Evolutionary conservation across 306 rosid species (phyloP), one percentile per base, ranked within the genome.

Genomic region (Cucurbita maxima): DNA sequence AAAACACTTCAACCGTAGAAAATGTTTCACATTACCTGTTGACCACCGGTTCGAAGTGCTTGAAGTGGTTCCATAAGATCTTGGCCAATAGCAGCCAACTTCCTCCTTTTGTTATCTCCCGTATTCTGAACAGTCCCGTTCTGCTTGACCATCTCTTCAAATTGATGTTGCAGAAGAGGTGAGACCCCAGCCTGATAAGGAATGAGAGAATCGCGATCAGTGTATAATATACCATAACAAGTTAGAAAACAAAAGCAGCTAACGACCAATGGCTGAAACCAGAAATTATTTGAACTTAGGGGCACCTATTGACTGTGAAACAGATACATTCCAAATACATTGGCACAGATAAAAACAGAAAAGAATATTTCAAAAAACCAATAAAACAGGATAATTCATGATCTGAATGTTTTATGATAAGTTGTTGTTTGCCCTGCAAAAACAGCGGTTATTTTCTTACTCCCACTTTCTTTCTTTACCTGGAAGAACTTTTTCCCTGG

Each of bases 31-130:
- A 75, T 10, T 88, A 94, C 97, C 99, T 87, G 89, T 71, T 84
- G 86, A 71, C 97, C 92, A 20, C 81, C 82, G 62, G 71, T 80
- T 62, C 96, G 80, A 37, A 91, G 95, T 55, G 97, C 99, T 74
- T 91, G 96, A 75, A 94, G 96, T 58, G 97, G 92, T 50, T 91
- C 97, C 34, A 89, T 87, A 30, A 96, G 88, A 82, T 89, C 89
- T 86, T 91, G 97, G 79, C 99, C 99, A 62, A 90, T 84, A 80
- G 86, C 93, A 63, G 85, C 87, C 84, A 92, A 57, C 74, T 80
- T 89, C 59, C 89, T 85, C 78, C 84, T 87, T 83, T 82, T 84
- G 75, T 83, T 79, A 22, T 78, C 82, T 56, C 82, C 88, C 16
- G 83, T 47, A 67, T 78, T 74, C 79, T 30, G 81, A 66, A 74